phyloP scores from a whole-genome alignment of 179 eudicot species.

The Heliamphora pulchella region DNA sequence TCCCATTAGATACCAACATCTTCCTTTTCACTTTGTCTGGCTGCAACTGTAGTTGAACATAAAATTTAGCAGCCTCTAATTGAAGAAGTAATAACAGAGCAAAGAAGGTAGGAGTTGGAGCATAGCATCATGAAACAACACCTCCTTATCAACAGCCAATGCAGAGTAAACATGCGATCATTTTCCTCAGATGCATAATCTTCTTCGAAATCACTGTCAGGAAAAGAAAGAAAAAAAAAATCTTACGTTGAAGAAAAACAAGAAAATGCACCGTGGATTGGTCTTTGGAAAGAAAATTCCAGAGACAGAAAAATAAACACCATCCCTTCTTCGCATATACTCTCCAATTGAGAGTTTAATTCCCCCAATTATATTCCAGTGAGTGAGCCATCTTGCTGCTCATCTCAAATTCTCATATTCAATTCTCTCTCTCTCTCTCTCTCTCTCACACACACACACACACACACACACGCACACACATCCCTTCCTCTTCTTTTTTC shows the following conservation, averaged over 20 bases:
- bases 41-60: conserved; percentile 48
- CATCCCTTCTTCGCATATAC: neutral
- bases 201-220: conserved; percentile 72
- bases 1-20: conserved; percentile 58
- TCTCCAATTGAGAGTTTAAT: neutral
- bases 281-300: neutral
- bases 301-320: neutral
- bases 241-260: neutral
- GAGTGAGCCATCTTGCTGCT: too few species aligned
- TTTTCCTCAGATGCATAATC: conserved; percentile 60
- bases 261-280: neutral
- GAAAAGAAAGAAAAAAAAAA: neutral
- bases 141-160: conserved; percentile 83
- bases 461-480: too few species aligned
- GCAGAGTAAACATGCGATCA: conserved; percentile 56
- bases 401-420: neutral
- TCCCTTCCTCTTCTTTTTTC: neutral
- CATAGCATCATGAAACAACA: conserved; percentile 22
- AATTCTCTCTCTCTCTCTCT: neutral
- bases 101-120: neutral
- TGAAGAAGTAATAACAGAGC: neutral
- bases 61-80: conserved; percentile 4
- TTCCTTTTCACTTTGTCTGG: conserved; percentile 85
- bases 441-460: too few species aligned
- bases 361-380: neutral